Conservation (phyloP, 2,329 filamentous ascomycete genomes). For the Amauroascus verrucosus region DNA sequence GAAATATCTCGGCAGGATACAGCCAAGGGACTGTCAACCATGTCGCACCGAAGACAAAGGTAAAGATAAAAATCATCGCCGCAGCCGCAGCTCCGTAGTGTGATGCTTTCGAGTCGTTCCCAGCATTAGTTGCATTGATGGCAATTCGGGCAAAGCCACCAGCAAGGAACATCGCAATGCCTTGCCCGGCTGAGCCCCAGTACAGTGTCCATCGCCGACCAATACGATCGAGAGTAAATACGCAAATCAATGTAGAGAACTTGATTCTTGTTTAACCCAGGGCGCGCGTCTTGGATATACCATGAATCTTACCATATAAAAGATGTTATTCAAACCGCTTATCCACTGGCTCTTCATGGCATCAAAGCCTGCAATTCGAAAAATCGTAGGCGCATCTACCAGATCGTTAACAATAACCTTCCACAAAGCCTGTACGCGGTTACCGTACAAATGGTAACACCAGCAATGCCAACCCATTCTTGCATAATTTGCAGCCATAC, state of each 20-base stretch:
- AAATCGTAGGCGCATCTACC: slow-evolving; percentile 45
- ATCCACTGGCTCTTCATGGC: slow-evolving; percentile 54
- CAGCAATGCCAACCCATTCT: slow-evolving; percentile 60
- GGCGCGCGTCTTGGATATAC: background rate
- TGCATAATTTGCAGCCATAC: slow-evolving; percentile 64
- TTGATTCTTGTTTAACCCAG: slow-evolving; percentile 20
- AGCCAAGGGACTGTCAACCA: slow-evolving; percentile 52
- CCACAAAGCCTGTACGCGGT: background rate
- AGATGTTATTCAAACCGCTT: slow-evolving; percentile 47
- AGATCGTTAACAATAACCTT: slow-evolving; percentile 37
- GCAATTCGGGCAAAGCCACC: slow-evolving; percentile 52
- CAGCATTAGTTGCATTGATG: slow-evolving; percentile 40
- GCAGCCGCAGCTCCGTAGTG: slow-evolving; percentile 55
- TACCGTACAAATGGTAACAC: slow-evolving; percentile 49
- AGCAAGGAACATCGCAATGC: slow-evolving; percentile 57
- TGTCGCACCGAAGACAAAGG: slow-evolving; percentile 53
- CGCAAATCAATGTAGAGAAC: slow-evolving; percentile 57
- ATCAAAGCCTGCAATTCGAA: slow-evolving; percentile 56
- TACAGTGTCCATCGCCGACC: slow-evolving; percentile 60
- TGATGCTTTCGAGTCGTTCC: slow-evolving; percentile 38
- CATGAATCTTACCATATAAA: slow-evolving; percentile 40
- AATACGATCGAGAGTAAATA: slow-evolving; percentile 60
- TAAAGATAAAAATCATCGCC: slow-evolving; percentile 62
- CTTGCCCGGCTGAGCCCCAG: slow-evolving; percentile 56
- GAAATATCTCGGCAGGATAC: slow-evolving; percentile 59